These are phyloP conservation scores for Ogataea trehaloabstinens DNA, from an alignment of 805 yeast species.

Conservation along the genomic window DNA sequence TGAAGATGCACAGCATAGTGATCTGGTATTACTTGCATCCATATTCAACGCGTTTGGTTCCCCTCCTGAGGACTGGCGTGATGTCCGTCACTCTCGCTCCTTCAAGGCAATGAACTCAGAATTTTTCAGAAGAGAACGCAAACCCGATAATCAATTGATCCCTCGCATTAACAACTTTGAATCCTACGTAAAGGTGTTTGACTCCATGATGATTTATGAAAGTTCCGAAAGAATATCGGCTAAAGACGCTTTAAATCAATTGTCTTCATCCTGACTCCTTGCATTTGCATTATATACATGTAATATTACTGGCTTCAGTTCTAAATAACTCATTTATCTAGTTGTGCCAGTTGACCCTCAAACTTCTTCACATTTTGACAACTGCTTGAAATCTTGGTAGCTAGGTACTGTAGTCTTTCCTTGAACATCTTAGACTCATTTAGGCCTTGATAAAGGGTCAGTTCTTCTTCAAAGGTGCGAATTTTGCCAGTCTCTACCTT, in stretches of 20 bases:
- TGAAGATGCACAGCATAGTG: conserved; percentile 45
- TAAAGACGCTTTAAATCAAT: conserved; percentile 16
- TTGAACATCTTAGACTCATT: conserved; percentile 53
- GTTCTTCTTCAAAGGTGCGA: conserved; percentile 65
- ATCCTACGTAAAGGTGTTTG: conserved; percentile 31
- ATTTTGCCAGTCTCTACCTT: conserved; percentile 62
- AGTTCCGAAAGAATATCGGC: conserved; percentile 34
- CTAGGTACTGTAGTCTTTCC: conserved; percentile 62
- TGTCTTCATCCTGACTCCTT: background rate
- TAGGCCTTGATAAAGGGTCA: conserved; percentile 53
- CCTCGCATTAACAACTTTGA: conserved; percentile 31
- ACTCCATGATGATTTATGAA: conserved; percentile 44
- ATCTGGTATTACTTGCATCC: conserved; percentile 54
- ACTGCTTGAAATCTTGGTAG: conserved; percentile 61
- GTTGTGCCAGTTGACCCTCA: conserved; percentile 36
- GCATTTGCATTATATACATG: background rate
- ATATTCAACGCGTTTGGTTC: conserved; percentile 63
- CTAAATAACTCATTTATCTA: conserved; percentile 12
- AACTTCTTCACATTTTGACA: conserved; percentile 48
- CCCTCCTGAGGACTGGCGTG: conserved; percentile 50
- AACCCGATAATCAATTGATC: conserved; percentile 27
- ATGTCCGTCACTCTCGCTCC: conserved; percentile 36
- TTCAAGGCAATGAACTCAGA: conserved; percentile 33
- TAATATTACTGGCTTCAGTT: background rate
- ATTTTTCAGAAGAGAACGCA: conserved; percentile 23